Evolutionary conservation across 1,139 yeast species (phyloP).

Genomic region (Starmera stellimalicola): DNA sequence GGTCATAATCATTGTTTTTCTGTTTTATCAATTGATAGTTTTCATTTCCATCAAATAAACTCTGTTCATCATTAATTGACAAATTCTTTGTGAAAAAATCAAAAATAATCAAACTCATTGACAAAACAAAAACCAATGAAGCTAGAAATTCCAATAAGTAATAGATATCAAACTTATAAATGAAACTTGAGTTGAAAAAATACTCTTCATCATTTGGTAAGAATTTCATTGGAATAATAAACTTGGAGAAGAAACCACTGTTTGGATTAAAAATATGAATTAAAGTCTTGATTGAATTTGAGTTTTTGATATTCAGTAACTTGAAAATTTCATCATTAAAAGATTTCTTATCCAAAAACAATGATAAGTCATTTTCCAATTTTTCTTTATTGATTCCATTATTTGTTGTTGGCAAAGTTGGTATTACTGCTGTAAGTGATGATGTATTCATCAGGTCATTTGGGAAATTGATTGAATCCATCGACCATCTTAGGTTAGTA

Average conservation of each 20-base stretch:
- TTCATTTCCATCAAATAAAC: too few species aligned
- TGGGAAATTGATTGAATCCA: slow-evolving; percentile 6
- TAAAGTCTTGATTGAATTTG: slow-evolving; percentile 2
- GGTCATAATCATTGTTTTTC: slow-evolving; percentile 4
- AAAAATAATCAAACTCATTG: slow-evolving; percentile 12
- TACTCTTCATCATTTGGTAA: slow-evolving; percentile 6
- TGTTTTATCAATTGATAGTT: slow-evolving; percentile 7
- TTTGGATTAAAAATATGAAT: slow-evolving; percentile 19
- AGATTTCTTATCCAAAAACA: slow-evolving; percentile 10
- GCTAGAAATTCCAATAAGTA: slow-evolving; percentile 35
- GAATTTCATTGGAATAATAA: neutral
- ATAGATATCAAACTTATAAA: slow-evolving; percentile 29
- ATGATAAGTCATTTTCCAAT: slow-evolving; percentile 16
- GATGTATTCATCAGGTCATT: slow-evolving; percentile 3
- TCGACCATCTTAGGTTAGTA: slow-evolving; percentile 22
- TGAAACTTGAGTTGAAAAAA: slow-evolving; percentile 18
- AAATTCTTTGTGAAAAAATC: slow-evolving; percentile 11
- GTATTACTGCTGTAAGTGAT: neutral
- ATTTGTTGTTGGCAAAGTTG: neutral
- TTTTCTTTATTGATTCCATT: too few species aligned
- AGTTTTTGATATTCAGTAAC: neutral
- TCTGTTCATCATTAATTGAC: too few species aligned
- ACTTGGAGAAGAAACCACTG: slow-evolving; percentile 12
- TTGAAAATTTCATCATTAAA: slow-evolving; percentile 7
- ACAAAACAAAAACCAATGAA: slow-evolving; percentile 30